phyloP scores from a whole-genome alignment of 2,329 filamentous ascomycete species.

The Pyricularia grisea region DNA sequence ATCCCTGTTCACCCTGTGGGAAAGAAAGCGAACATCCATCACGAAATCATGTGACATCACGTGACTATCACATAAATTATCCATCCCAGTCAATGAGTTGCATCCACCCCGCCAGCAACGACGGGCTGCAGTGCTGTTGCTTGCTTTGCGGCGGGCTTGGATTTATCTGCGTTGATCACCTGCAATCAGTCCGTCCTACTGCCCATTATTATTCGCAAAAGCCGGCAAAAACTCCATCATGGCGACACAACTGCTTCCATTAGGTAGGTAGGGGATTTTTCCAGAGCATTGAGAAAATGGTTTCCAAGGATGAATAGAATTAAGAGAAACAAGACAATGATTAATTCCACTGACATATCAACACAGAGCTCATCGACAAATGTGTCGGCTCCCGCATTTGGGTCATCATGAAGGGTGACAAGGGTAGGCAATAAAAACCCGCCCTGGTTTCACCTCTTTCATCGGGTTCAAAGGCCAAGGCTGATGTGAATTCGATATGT shows the following conservation, averaged over 20 bases:
- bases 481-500: constrained; percentile 5
- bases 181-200: neutral
- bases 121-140: neutral
- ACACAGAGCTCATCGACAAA: constrained; percentile 90
- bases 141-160: neutral
- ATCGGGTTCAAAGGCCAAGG: neutral
- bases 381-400: constrained; percentile 96
- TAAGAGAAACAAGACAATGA: neutral
- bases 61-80: neutral
- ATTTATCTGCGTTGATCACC: neutral
- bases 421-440: constrained; percentile 50
- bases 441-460: neutral
- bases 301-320: neutral
- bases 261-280: constrained; percentile 44
- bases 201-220: neutral
- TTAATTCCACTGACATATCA: neutral
- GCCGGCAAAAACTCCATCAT: constrained; percentile 26
- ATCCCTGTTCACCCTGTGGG: neutral
- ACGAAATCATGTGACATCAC: neutral
- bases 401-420: constrained; percentile 99
- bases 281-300: neutral
- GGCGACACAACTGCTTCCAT: constrained; percentile 65
- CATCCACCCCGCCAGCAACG: neutral
- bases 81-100: neutral
- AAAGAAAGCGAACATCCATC: neutral